Evolutionary conservation across 202 grass and related monocot species (phyloP).

Genomic region (Elaeis oleifera): DNA sequence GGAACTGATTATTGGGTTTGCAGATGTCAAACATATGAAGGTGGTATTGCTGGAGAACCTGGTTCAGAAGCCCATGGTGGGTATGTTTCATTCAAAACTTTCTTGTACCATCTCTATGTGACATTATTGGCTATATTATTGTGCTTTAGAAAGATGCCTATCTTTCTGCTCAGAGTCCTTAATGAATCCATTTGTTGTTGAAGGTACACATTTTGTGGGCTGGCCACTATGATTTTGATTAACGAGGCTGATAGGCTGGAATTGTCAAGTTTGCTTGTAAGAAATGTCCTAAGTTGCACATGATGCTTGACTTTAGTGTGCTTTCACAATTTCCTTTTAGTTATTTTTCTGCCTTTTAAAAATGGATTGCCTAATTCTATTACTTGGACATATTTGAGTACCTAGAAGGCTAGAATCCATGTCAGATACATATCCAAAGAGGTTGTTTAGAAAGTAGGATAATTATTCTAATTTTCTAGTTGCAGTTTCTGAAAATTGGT

Average conservation of each 20-base stretch:
- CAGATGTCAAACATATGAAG: slow-evolving; percentile 99
- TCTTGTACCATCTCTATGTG: background rate
- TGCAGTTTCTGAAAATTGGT: too few species aligned
- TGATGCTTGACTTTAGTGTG: too few species aligned
- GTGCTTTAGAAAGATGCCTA: slow-evolving; percentile 13
- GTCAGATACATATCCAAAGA: too few species aligned
- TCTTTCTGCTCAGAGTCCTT: slow-evolving; percentile 11
- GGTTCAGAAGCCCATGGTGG: slow-evolving; percentile 97
- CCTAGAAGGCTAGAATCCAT: too few species aligned
- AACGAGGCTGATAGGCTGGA: slow-evolving; percentile 77
- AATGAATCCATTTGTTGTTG: slow-evolving; percentile 19
- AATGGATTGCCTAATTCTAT: too few species aligned
- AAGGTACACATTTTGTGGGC: slow-evolving; percentile 96
- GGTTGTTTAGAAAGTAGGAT: too few species aligned
- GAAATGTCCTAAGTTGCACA: slow-evolving; percentile 8
- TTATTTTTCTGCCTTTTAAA: too few species aligned
- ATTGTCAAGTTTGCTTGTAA: slow-evolving; percentile 75
- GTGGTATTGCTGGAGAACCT: slow-evolving; percentile 93
- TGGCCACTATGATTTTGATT: slow-evolving; percentile 89
- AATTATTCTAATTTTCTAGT: too few species aligned
- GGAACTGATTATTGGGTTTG: slow-evolving; percentile 7
- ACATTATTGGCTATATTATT: slow-evolving; percentile 11
- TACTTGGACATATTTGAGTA: too few species aligned
- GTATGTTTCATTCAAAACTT: slow-evolving; percentile 49
- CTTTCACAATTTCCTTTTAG: too few species aligned